Evolutionary conservation across 2,329 filamentous ascomycete species (phyloP).

Genomic region (Myriangium duriaei): DNA sequence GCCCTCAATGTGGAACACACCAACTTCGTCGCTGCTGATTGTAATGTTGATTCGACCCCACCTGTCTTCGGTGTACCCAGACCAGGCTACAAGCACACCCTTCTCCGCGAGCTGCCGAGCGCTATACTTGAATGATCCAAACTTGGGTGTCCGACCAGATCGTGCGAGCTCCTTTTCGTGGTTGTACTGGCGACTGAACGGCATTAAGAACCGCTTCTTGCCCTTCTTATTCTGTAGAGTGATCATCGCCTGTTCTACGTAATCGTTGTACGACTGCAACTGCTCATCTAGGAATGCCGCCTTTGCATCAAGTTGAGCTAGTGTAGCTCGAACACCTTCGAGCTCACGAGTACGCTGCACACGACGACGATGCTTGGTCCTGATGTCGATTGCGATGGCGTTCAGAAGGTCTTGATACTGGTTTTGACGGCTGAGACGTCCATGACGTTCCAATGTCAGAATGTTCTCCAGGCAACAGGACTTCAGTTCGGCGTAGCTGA

Average conservation of each 20-base stretch:
- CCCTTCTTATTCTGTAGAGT: constrained; percentile 95
- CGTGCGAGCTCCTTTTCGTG: constrained; percentile 92
- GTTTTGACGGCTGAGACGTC: constrained; percentile 75
- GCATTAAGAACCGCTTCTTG: constrained; percentile 85
- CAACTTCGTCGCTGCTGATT: constrained; percentile 86
- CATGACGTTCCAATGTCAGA: constrained; percentile 67
- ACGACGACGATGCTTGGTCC: constrained; percentile 86
- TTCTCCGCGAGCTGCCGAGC: constrained; percentile 81
- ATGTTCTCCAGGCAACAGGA: constrained; percentile 89
- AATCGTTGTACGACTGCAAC: constrained; percentile 95
- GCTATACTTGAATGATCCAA: constrained; percentile 95
- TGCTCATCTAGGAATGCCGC: constrained; percentile 88
- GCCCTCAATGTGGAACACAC: constrained; percentile 85
- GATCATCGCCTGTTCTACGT: constrained; percentile 96
- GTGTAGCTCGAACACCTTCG: constrained; percentile 66
- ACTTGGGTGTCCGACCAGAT: constrained; percentile 86
- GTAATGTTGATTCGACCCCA: constrained; percentile 91
- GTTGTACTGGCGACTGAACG: constrained; percentile 97
- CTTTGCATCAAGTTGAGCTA: constrained; percentile 68
- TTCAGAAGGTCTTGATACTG: constrained; percentile 97
- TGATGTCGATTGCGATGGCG: constrained; percentile 89
- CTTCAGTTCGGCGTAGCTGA: constrained; percentile 88
- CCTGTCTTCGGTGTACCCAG: constrained; percentile 66
- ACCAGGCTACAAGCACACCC: constrained; percentile 87
- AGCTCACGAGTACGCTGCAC: constrained; percentile 86